Evolutionary conservation across 2,329 filamentous ascomycete genomes (phyloP).

Genomic region (Chalaropsis thielavioides): DNA sequence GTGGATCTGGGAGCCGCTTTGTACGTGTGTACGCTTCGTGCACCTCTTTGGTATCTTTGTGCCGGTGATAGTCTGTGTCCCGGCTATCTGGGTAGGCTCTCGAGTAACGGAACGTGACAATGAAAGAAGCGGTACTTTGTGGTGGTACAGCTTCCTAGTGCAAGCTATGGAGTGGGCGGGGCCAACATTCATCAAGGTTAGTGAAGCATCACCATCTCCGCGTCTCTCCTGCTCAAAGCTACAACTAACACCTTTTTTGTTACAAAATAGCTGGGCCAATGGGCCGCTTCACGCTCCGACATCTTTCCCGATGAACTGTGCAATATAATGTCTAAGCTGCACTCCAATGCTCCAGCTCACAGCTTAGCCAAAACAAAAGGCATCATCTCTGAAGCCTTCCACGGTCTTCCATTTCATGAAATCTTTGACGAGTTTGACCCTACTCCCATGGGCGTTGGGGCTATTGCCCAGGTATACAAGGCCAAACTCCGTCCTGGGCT

Average conservation of each 20-base stretch:
- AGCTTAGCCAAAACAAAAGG: constrained; percentile 64
- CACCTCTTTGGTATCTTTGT: constrained; percentile 81
- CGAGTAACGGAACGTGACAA: constrained; percentile 50
- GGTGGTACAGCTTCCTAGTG: constrained; percentile 90
- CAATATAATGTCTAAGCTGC: constrained; percentile 80
- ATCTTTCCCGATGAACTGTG: constrained; percentile 94
- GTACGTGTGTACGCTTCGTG: constrained; percentile 74
- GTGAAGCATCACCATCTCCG: constrained; percentile 8
- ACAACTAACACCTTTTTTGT: neutral
- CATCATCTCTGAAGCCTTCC: constrained; percentile 71
- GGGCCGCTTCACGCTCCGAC: constrained; percentile 90
- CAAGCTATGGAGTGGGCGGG: constrained; percentile 82
- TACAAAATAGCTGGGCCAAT: constrained; percentile 67
- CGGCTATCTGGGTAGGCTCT: constrained; percentile 63
- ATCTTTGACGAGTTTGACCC: constrained; percentile 96
- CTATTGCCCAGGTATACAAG: constrained; percentile 95
- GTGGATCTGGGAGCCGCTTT: constrained; percentile 71
- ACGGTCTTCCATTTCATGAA: constrained; percentile 63
- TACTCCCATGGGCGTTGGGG: constrained; percentile 77
- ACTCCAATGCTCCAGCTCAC: constrained; percentile 89
- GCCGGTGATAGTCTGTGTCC: constrained; percentile 69
- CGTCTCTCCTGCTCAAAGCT: neutral
- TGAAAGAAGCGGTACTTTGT: constrained; percentile 68
- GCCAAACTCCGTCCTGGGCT: constrained; percentile 76
- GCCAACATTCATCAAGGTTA: constrained; percentile 90